Evolutionary conservation across 148 eudicot species (phyloP), one percentile per base, ranked within the genome.

Genomic region (Rhododendron williamsianum): DNA sequence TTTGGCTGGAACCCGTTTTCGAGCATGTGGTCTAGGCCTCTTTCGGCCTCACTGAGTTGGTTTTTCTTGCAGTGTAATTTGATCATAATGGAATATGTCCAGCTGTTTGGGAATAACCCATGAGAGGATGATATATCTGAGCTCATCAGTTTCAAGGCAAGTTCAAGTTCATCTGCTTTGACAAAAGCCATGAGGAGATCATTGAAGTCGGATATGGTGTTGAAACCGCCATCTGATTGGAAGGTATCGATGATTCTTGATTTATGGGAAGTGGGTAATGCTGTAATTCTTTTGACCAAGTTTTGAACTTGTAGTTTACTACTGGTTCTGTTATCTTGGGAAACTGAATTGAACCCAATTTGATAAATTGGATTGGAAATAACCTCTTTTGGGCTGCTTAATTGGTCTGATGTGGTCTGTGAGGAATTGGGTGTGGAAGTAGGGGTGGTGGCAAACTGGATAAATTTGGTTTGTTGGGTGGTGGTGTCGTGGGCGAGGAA

Each of bases 71-170:
- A 93, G 85, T 89, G 89, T 80, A 89, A 89, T 82, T 89, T 90
- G 83, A 96, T 86, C 18, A 93, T 27, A 56, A 91, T 86, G 23
- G 95, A 91, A 87, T 88, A 92, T 2, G 98, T 96, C 92, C 87
- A 85, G 25, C 86, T 72, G 87, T 93, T 87, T 2, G 96, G 96
- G 4, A 63, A 80, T 4, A 95, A 69, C 49, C 89, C 89, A 54
- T 67, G 82, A 76, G 51, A 63, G 3, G 93, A 81, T 90, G 58
- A 54, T 54, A 91, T 84, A 86, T 87, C 89, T 76, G 91, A 89
- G 86, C 85, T 90, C 87, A 96, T 90, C 87, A 96, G 86, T 79
- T 90, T 87, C 87, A 86, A 87, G 63, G 98, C 98, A 83, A 90
- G 84, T 36, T 93, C 91, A 8, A 88, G 60, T 71, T 94, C 96